Base-by-base conservation (phyloP, 163 green algal genomes). In the Chlamydomonas reinhardtii region DNA sequence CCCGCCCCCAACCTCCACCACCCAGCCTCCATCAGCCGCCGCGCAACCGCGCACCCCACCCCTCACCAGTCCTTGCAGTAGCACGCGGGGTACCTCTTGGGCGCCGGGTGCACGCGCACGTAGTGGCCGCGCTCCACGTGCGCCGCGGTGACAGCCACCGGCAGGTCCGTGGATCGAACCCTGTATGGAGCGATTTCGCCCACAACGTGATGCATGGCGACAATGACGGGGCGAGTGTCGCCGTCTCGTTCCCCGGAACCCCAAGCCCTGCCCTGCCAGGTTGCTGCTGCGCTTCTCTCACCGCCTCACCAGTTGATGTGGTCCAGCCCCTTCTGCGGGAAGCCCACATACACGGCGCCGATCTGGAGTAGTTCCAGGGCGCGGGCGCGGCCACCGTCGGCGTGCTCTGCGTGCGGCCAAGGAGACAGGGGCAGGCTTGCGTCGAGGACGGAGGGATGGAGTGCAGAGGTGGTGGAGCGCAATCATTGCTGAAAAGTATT, bases 81-180 rank as follows among this genome's bases (percentile, higher is more conserved):
- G 64, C 86, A 91, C 2, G 81, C 75, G 1, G 94, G 89, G 76
- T 94, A 97, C 52, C 94, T 83, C 86, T 94, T 96, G 61, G 94
- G 86, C 5, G 54, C 31, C 1, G 86, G 93, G 70, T 95, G 90
- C 31, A 94, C 71, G 37, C 95, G 91, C 1, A 95, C 89, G 19
- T 90, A 76, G 25, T 80, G 29, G 22, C 78, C 73, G 5, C 0
- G 2, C 2, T 62, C 64, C 35, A 88, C 48, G 4, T 34, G 16
- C 1, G 70, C 70, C 20, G 35, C 64, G 2, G 65, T 79, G 20
- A 66, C 31, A 12, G 64, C 31, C 27, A 48, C 64, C 0, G 43
- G 17, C 76, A 85, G 76, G 22, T 90, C 85, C 0, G 64, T 20
- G 43, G 64, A 72, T 27, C 86, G 86, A 1, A 56, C 48, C 48